Percentiles rank a stretch among this genome's conserved stretches.
Evolutionary conservation across 2,329 filamentous ascomycete species (phyloP).

Genomic region (Fusarium armeniacum): DNA sequence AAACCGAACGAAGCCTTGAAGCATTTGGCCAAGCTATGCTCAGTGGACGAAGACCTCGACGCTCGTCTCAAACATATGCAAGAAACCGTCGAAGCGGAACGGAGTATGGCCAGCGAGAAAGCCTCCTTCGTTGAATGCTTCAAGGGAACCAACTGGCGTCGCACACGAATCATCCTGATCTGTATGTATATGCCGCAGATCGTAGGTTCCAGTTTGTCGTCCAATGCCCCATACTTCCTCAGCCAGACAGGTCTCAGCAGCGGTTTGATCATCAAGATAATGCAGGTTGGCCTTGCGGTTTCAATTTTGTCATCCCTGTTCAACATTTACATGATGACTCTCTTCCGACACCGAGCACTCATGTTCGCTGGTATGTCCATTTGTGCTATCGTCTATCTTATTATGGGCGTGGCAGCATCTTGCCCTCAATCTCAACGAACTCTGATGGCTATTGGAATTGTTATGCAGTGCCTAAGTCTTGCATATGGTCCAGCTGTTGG

Average conservation of each 20-base stretch:
- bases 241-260: constrained; percentile 10
- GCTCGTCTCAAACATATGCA: constrained; percentile 11
- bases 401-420: constrained; percentile 11
- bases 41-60: constrained; percentile 4
- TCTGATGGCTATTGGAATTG: constrained; percentile 2
- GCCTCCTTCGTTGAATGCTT: constrained; percentile 25
- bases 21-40: constrained; percentile 5
- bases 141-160: constrained; percentile 26
- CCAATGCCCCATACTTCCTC: constrained; percentile 22
- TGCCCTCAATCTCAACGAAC: constrained; percentile 17
- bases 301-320: constrained; percentile 13
- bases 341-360: constrained; percentile 21
- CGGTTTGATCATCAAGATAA: constrained; percentile 9
- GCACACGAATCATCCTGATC: constrained; percentile 26
- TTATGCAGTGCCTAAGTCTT: constrained; percentile 8
- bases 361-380: constrained; percentile 22
- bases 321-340: constrained; percentile 30
- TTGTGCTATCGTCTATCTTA: constrained; percentile 21
- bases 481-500: constrained; percentile 15
- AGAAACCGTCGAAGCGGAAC: constrained; percentile 5
- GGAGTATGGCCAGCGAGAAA: constrained; percentile 2
- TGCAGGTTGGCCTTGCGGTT: constrained; percentile 21
- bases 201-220: constrained; percentile 6
- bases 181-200: constrained; percentile 34
- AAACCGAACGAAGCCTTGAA: constrained; percentile 6